Percentiles rank a stretch among this genome's conserved stretches.
Conservation (phyloP, 2,329 filamentous ascomycete species). For the Phialophora chinensis region DNA sequence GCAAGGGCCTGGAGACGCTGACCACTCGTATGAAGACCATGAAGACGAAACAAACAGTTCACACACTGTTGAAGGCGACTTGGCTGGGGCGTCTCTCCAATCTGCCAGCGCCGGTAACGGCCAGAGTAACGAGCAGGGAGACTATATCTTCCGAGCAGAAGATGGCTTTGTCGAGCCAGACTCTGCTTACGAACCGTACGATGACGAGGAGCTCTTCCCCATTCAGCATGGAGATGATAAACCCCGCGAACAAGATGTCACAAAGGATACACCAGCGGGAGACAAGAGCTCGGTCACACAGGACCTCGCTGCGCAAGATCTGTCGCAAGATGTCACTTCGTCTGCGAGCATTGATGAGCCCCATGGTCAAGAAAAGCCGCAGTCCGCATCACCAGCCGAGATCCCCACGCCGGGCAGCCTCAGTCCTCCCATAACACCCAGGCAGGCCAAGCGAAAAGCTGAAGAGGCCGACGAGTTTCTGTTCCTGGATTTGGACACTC, state of each 20-base stretch:
- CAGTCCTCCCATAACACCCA: conserved; percentile 33
- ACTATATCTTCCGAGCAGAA: conserved; percentile 25
- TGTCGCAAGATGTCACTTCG: not conserved
- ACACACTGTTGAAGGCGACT: conserved; percentile 29
- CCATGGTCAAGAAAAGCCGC: conserved; percentile 2
- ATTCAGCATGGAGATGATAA: conserved; percentile 17
- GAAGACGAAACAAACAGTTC: conserved; percentile 31
- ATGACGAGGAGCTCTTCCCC: conserved; percentile 34
- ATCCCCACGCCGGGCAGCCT: conserved; percentile 7
- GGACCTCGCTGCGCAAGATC: not conserved
- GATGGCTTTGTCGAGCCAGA: conserved; percentile 20
- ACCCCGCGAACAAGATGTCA: conserved; percentile 11
- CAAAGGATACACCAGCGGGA: not conserved
- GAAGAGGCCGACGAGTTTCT: conserved; percentile 37
- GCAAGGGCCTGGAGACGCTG: not conserved
- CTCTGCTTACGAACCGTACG: conserved; percentile 21
- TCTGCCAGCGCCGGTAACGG: conserved; percentile 10
- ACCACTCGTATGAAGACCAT: conserved; percentile 9
- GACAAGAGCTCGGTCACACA: not conserved
- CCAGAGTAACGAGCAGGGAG: conserved; percentile 18
- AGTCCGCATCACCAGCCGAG: conserved; percentile 5
- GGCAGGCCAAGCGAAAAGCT: conserved; percentile 37
- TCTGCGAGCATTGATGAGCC: not conserved
- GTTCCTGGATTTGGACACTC: conserved; percentile 36
- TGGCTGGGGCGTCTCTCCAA: not conserved